Evolutionary conservation across 2,329 filamentous ascomycete genomes (phyloP).

Genomic region (Claviceps sp.): DNA sequence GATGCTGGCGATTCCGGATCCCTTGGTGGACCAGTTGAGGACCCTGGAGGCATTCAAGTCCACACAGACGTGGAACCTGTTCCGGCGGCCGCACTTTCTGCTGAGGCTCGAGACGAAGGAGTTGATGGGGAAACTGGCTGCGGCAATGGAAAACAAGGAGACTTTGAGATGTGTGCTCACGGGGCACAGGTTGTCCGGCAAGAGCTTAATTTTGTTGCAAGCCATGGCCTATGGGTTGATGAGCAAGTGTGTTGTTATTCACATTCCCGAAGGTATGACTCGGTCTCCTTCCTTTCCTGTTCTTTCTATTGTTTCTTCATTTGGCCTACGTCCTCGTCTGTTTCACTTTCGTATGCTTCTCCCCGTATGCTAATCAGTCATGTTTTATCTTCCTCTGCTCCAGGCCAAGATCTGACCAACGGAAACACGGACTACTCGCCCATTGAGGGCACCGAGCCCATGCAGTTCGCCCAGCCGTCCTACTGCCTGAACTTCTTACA

Average conservation of each 20-base stretch:
- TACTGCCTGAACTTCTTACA: constrained; percentile 65
- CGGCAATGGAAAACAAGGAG: constrained; percentile 36
- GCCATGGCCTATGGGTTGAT: constrained; percentile 68
- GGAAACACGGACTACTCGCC: constrained; percentile 70
- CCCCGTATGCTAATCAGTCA: background rate
- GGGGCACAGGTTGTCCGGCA: constrained; percentile 65
- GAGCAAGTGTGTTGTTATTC: constrained; percentile 79
- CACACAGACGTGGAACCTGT: constrained; percentile 77
- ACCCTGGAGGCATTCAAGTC: constrained; percentile 83
- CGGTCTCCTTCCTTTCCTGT: background rate
- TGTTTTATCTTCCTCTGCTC: background rate
- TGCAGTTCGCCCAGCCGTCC: constrained; percentile 62
- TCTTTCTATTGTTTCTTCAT: background rate
- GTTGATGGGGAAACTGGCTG: constrained; percentile 49
- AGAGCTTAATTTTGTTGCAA: constrained; percentile 77
- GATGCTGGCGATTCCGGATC: constrained; percentile 55
- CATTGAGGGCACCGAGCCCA: constrained; percentile 42
- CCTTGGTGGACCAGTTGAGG: constrained; percentile 65
- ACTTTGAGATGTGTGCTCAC: constrained; percentile 53
- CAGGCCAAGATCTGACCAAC: constrained; percentile 65
- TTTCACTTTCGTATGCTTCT: no score
- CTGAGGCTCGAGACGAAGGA: constrained; percentile 67
- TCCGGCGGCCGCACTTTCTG: constrained; percentile 67
- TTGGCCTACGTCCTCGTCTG: background rate
- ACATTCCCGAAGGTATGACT: constrained; percentile 70